Base-by-base conservation (phyloP, 805 yeast species). In the Debaryomyces tyrocola region DNA sequence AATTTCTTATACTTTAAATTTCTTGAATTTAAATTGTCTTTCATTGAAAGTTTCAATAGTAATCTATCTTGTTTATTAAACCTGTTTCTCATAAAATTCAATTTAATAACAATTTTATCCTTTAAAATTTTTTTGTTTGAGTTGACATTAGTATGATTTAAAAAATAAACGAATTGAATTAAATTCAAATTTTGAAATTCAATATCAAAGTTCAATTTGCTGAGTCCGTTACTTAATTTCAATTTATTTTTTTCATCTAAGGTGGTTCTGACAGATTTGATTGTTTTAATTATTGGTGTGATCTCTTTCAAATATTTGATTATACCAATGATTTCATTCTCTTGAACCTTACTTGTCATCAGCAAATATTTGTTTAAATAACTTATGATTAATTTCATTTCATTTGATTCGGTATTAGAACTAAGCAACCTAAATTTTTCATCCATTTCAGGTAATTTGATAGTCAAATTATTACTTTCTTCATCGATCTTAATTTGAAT, bases 1-100 rank as follows among this genome's bases (percentile, higher is more conserved):
- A 73, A 55, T 44, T 58, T 58, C 46, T 69, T 70, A 48, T 65
- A 67, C 56, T 70, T 69, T 40, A 69, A 44, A 49, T 70, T 70
- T 46, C 63, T 64, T 17, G 65, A 51, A 46, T 62, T 67, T 46
- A 71, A 60, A 51, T 70, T 71, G 31, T 71, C 73, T 38, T 62
- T 63, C 59, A 71, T 55, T 12, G 70, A 65, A 6, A 71, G 54
- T 49, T 64, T 58, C 41, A 54, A 40, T 43, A 62, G 40, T 51
- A 62, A 47, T 49, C 57, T 45, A 38, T 51, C 46, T 10, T 39
- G 44, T 18, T 48, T 52, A 38, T 62, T 63, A 43, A 73, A 72
- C 47, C 60, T 66, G 52, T 70, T 69, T 24, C 47, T 49, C 50
- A 53, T 62, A 52, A 67, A 63, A 10, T 55, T 53, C 33, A 67